Evolutionary conservation across 192 early-diverging fungal genomes (phyloP).

Genomic region (Anaeromyces robustus): DNA sequence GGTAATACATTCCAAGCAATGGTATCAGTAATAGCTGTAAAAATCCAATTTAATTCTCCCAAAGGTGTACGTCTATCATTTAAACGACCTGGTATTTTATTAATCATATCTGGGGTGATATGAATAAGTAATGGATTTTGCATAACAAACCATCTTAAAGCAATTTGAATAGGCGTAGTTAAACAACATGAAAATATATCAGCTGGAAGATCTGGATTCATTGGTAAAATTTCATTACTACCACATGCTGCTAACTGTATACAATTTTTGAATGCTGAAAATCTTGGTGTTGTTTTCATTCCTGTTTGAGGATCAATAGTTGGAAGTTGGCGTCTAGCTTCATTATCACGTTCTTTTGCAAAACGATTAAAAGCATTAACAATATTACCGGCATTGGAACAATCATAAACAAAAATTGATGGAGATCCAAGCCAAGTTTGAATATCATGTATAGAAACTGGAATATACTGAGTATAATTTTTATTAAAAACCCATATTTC

Average conservation of each 20-base stretch:
- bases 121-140: conserved; percentile 59
- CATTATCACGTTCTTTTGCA: conserved; percentile 68
- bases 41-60: conserved; percentile 98
- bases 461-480: conserved; percentile 96
- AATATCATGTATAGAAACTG: conserved; percentile 76
- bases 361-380: conserved; percentile 76
- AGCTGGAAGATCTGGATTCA: conserved; percentile 85
- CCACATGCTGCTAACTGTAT: conserved; percentile 90
- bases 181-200: conserved; percentile 94
- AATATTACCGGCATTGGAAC: conserved; percentile 82
- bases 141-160: conserved; percentile 76
- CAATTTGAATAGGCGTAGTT: conserved; percentile 89
- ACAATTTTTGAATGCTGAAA: conserved; percentile 38
- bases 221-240: conserved; percentile 69
- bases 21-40: conserved; percentile 94
- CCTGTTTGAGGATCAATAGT: conserved; percentile 10
- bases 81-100: conserved; percentile 66
- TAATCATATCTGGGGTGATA: conserved; percentile 75
- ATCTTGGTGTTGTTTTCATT: conserved; percentile 4
- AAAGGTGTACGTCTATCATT: conserved; percentile 85
- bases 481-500: conserved; percentile 99
- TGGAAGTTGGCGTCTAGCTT: conserved; percentile 14
- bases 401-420: conserved; percentile 93
- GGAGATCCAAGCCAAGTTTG: conserved; percentile 92
- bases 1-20: conserved; percentile 93